A percentile compares a stretch with the other conserved stretches of the same genome.
Evolutionary conservation across 2,329 filamentous ascomycete genomes (phyloP).

Genomic region (Paecilomyces formosus): DNA sequence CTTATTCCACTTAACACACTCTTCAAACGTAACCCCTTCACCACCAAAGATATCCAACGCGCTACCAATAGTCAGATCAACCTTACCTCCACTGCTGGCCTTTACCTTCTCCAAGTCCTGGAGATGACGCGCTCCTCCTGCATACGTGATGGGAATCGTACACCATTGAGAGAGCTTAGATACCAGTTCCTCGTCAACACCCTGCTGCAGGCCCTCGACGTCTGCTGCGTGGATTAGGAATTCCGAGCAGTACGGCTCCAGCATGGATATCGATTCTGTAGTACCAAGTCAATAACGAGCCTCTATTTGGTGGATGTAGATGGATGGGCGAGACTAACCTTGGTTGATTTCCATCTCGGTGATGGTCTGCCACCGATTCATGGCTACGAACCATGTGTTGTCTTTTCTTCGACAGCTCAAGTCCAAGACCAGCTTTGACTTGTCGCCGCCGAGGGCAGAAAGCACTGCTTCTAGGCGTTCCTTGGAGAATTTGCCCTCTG

Average conservation of each 20-base stretch:
- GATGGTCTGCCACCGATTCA: constrained; percentile 98
- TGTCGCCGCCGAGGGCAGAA: constrained; percentile 63
- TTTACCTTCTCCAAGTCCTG: constrained; percentile 79
- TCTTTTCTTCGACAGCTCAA: constrained; percentile 77
- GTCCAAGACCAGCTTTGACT: constrained; percentile 81
- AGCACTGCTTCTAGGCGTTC: constrained; percentile 68
- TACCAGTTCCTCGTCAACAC: constrained; percentile 83
- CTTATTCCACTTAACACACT: constrained; percentile 83
- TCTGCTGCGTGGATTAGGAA: constrained; percentile 97
- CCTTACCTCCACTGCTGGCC: constrained; percentile 66
- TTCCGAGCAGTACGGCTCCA: constrained; percentile 91
- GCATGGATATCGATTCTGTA: constrained; percentile 66
- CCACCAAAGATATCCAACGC: constrained; percentile 95
- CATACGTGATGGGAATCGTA: constrained; percentile 88
- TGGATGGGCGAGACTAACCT: constrained; percentile 47
- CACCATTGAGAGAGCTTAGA: constrained; percentile 74
- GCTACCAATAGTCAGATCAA: constrained; percentile 94
- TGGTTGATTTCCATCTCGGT: constrained; percentile 91
- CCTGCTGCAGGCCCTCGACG: constrained; percentile 86
- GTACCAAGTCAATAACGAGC: background rate
- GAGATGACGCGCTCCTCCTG: constrained; percentile 79
- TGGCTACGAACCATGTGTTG: constrained; percentile 87
- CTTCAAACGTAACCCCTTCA: constrained; percentile 73
- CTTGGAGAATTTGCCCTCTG: constrained; percentile 71
- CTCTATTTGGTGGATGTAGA: background rate